Percentiles rank a stretch among this genome's conserved stretches.
Conservation (phyloP, 208 protist genomes). For the Trichomonas tenax region DNA sequence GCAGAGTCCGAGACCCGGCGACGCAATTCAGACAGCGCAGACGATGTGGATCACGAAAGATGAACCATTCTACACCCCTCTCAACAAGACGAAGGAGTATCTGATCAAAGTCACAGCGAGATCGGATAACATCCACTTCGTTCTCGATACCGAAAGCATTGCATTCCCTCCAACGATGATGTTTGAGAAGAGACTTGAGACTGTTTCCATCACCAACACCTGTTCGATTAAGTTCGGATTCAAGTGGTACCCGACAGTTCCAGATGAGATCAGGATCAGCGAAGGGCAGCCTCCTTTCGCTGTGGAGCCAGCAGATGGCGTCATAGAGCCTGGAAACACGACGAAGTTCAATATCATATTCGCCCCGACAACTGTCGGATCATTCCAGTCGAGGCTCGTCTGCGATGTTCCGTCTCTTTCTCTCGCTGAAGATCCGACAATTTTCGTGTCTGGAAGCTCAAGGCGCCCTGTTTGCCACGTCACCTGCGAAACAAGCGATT, state of each 20-base stretch:
- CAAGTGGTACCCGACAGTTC: slow-evolving; percentile 34
- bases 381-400: slow-evolving; percentile 4
- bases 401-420: not conserved
- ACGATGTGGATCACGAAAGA: not conserved
- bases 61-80: not conserved
- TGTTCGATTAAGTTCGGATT: slow-evolving; percentile 57
- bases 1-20: not conserved
- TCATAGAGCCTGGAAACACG: slow-evolving; percentile 43
- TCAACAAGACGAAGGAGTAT: not conserved
- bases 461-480: slow-evolving; percentile 81
- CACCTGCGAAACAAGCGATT: slow-evolving; percentile 63
- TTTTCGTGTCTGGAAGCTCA: slow-evolving; percentile 57
- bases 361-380: slow-evolving; percentile 52
- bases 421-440: not conserved
- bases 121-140: slow-evolving; percentile 28
- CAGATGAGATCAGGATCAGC: not conserved
- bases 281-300: slow-evolving; percentile 43
- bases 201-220: slow-evolving; percentile 64
- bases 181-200: slow-evolving; percentile 61
- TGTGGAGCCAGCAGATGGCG: slow-evolving; percentile 51
- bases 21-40: not conserved
- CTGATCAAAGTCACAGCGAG: slow-evolving; percentile 21
- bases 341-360: slow-evolving; percentile 60
- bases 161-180: slow-evolving; percentile 70
- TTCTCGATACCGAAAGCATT: slow-evolving; percentile 40